Evolutionary conservation across 345 rosid species (phyloP), one percentile per base, ranked within the genome.

Genomic region (Bruguiera parviflora): DNA sequence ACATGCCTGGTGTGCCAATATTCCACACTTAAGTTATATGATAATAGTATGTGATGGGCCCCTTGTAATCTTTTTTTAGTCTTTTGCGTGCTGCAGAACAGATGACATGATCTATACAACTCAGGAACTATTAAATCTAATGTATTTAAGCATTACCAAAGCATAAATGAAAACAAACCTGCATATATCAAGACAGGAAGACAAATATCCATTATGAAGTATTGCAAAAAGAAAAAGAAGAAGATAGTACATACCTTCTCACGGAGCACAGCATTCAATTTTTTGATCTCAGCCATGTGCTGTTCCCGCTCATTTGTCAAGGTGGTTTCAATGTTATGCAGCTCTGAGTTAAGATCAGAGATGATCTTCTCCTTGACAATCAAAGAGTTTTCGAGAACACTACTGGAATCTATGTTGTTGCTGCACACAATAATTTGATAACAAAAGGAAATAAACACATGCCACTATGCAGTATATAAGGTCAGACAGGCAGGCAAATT

Each of bases 281-380:
- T 89, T 81, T 90, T 95, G 55, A 86, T 84, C 85, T 90, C 98
- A 21, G 76, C 78, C 73, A 90, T 79, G 72, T 95, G 92, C 74
- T 83, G 86, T 72, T 87, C 99, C 68, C 96, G 88, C 79, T 87
- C 98, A 84, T 74, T 71, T 21, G 97, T 81, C 72, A 90, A 81
- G 66, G 90, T 76, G 66, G 85, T 85, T 80, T 95, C 99, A 73
- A 92, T 81, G 68, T 82, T 85, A 84, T 90, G 96, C 71, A 95
- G 92, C 75, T 95, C 99, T 86, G 80, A 82, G 67, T 92, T 95
- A 71, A 95, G 86, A 81, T 95, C 97, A 9, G 98, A 90, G 49
- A 95, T 89, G 67, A 95, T 82, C 85, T 92, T 95, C 80, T 95
- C 99, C 80, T 95, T 92, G 76, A 96, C 88, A 70, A 35, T 92